phyloP scores from a whole-genome alignment of 805 yeast species.

The Suhomyces tanzawaensis region DNA sequence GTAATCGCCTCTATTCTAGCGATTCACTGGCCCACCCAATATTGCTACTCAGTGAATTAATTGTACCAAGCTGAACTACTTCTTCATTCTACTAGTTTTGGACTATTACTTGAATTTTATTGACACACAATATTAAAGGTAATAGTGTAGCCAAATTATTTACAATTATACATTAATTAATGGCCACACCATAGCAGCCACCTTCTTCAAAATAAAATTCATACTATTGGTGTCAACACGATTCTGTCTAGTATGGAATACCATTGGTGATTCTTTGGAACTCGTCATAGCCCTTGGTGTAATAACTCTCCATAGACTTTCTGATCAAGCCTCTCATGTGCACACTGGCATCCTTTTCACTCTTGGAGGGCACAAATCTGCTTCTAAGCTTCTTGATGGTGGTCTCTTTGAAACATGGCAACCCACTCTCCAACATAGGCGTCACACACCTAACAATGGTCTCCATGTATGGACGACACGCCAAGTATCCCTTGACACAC shows the following conservation, averaged over 20 bases:
- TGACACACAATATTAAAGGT: too few relatives aligned
- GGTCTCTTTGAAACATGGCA: slow-evolving; percentile 91
- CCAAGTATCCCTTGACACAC: slow-evolving; percentile 87
- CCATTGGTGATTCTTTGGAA: slow-evolving; percentile 97
- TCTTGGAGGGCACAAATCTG: slow-evolving; percentile 78
- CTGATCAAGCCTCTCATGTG: slow-evolving; percentile 72
- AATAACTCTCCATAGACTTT: slow-evolving; percentile 81
- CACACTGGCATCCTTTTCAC: slow-evolving; percentile 81
- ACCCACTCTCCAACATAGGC: slow-evolving; percentile 93
- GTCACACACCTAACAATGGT: slow-evolving; percentile 77
- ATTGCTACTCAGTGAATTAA: too few relatives aligned
- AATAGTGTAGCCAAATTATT: too few relatives aligned
- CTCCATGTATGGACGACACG: slow-evolving; percentile 85
- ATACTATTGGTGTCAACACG: too few relatives aligned
- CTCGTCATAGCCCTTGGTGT: slow-evolving; percentile 94
- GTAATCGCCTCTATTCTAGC: too few relatives aligned
- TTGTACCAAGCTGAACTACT: too few relatives aligned
- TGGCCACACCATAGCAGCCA: too few relatives aligned
- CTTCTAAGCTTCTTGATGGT: slow-evolving; percentile 75
- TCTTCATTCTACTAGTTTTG: too few relatives aligned
- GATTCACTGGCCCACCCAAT: too few relatives aligned
- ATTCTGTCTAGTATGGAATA: slow-evolving; percentile 69
- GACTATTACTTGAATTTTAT: too few relatives aligned
- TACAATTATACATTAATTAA: too few relatives aligned
- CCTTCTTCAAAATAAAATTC: too few relatives aligned